A percentile compares a stretch with the other conserved stretches of the same genome.
These are phyloP conservation scores for Asclepias syriaca DNA, from an alignment of 257 asterid genomes.

Conservation along the genomic window DNA sequence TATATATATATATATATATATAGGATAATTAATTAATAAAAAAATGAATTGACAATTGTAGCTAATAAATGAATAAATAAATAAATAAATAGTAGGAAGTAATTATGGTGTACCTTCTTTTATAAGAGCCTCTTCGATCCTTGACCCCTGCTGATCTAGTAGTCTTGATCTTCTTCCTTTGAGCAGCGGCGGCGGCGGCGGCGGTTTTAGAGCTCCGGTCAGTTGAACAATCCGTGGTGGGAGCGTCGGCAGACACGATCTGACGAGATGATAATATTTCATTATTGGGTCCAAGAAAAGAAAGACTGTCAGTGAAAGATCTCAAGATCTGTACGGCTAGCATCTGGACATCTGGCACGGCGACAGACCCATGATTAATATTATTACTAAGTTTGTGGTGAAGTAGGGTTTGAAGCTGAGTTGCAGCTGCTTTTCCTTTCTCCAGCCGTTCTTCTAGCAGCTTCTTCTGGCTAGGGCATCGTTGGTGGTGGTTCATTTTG, in stretches of 20 bases:
- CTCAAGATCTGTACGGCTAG: slow-evolving; percentile 29
- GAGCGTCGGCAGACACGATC: slow-evolving; percentile 34
- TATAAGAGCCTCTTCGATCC: slow-evolving; percentile 63
- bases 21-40: neutral
- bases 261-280: slow-evolving; percentile 19
- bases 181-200: slow-evolving; percentile 3
- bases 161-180: slow-evolving; percentile 20
- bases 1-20: too few relatives aligned
- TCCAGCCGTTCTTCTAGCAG: slow-evolving; percentile 16
- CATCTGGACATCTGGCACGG: slow-evolving; percentile 15
- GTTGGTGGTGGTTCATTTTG: too few relatives aligned
- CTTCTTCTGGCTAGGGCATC: neutral
- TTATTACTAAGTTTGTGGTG: slow-evolving; percentile 7
- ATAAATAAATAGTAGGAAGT: neutral
- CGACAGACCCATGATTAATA: slow-evolving; percentile 14
- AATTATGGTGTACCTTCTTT: slow-evolving; percentile 46
- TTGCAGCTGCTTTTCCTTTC: slow-evolving; percentile 37
- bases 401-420: slow-evolving; percentile 40
- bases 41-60: too few relatives aligned
- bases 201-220: slow-evolving; percentile 15
- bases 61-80: too few relatives aligned
- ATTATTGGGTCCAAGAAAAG: slow-evolving; percentile 15
- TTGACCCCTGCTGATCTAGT: slow-evolving; percentile 21
- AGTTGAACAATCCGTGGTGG: slow-evolving; percentile 20
- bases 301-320: slow-evolving; percentile 40